Conservation (phyloP, 768 basidiomycete genomes). For the Pleurotus platypus region DNA sequence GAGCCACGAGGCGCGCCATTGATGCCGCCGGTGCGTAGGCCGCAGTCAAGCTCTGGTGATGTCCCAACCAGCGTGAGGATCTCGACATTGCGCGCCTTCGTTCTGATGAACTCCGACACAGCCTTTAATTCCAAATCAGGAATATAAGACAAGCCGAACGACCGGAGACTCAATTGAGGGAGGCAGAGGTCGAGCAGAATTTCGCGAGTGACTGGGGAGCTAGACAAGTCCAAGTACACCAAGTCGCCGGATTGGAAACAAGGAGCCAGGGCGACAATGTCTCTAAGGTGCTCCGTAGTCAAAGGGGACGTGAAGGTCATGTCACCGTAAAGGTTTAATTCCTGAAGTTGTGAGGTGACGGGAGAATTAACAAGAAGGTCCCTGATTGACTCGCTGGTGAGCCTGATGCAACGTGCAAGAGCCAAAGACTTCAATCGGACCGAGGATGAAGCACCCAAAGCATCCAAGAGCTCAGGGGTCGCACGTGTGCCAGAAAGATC, state of each 20-base stretch:
- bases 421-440: slow-evolving; percentile 76
- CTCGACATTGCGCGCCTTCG: slow-evolving; percentile 75
- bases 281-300: slow-evolving; percentile 56
- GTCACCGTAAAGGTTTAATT: slow-evolving; percentile 90
- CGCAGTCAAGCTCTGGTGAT: slow-evolving; percentile 70
- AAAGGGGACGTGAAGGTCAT: slow-evolving; percentile 77
- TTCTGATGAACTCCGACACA: slow-evolving; percentile 65
- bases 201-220: slow-evolving; percentile 63
- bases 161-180: slow-evolving; percentile 73
- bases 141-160: slow-evolving; percentile 88
- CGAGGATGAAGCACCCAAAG: slow-evolving; percentile 59
- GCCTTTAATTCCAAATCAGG: slow-evolving; percentile 61
- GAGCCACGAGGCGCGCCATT: slow-evolving; percentile 27
- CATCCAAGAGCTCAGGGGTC: slow-evolving; percentile 67
- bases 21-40: slow-evolving; percentile 33
- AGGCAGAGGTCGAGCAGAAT: slow-evolving; percentile 50
- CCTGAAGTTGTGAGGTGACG: slow-evolving; percentile 56
- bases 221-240: slow-evolving; percentile 88
- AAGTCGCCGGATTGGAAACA: slow-evolving; percentile 75
- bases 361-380: slow-evolving; percentile 69
- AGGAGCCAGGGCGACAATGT: slow-evolving; percentile 70
- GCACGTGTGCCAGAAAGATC: slow-evolving; percentile 89
- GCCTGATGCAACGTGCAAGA: slow-evolving; percentile 79
- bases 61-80: slow-evolving; percentile 79
- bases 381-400: slow-evolving; percentile 77